phyloP scores from a whole-genome alignment of 1,284 basidiomycete species.

The Phlebopus sp. region DNA sequence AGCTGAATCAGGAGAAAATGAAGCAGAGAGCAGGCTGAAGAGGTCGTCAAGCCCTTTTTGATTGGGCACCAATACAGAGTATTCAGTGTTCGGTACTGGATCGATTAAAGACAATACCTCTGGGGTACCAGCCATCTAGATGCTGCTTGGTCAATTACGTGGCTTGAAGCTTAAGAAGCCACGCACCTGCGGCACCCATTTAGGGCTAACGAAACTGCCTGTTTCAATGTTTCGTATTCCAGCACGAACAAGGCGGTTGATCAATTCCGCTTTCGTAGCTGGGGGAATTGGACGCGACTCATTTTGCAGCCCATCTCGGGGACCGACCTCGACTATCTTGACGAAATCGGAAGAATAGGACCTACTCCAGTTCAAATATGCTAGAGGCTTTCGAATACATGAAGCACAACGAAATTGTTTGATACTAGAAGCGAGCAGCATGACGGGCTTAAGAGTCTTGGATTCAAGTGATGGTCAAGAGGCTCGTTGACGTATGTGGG shows the following conservation, averaged over 20 bases:
- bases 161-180: background rate
- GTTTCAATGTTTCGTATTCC: conserved; percentile 80
- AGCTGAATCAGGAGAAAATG: conserved; percentile 29
- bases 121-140: conserved; percentile 83
- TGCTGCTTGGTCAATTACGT: background rate
- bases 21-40: conserved; percentile 46
- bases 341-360: conserved; percentile 25
- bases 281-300: conserved; percentile 76
- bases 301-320: conserved; percentile 93
- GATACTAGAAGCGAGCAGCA: conserved; percentile 11
- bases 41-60: conserved; percentile 73
- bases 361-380: background rate
- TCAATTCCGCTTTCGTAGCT: conserved; percentile 77
- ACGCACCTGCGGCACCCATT: conserved; percentile 89
- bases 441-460: background rate
- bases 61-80: conserved; percentile 88
- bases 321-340: conserved; percentile 86
- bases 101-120: conserved; percentile 65
- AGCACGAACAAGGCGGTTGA: conserved; percentile 69
- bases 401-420: conserved; percentile 1
- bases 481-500: no score
- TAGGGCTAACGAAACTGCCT: conserved; percentile 90
- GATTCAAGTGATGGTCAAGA: no score
- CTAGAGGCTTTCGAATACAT: background rate
- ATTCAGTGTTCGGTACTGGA: conserved; percentile 54